Evolutionary conservation across 345 rosid genomes (phyloP).

Genomic region (Chamaenerion angustifolium): DNA sequence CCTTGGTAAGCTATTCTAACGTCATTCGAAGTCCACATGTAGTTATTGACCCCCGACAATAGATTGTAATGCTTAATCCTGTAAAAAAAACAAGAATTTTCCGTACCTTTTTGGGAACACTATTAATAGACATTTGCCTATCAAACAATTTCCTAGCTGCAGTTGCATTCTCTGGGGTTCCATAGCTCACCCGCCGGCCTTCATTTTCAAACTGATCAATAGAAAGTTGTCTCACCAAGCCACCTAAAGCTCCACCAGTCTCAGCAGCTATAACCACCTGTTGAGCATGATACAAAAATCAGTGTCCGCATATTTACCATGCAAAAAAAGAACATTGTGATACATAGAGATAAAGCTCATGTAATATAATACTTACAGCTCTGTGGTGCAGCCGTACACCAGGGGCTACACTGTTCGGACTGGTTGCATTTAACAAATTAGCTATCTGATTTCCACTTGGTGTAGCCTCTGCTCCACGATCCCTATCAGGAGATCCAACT

Average conservation of each 20-base stretch:
- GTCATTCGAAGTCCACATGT: too few relatives aligned
- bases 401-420: constrained; percentile 36
- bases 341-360: constrained; percentile 1
- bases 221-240: constrained; percentile 93
- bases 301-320: constrained; percentile 1
- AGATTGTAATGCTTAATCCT: not conserved
- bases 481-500: constrained; percentile 78
- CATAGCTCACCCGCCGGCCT: constrained; percentile 92
- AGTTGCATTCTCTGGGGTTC: constrained; percentile 84
- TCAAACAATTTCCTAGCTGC: constrained; percentile 95
- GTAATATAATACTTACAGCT: constrained; percentile 51
- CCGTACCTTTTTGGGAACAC: constrained; percentile 87
- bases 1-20: too few relatives aligned
- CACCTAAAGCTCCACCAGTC: constrained; percentile 95
- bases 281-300: constrained; percentile 9
- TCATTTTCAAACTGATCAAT: constrained; percentile 97
- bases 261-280: constrained; percentile 98
- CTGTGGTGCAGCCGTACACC: constrained; percentile 93
- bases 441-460: constrained; percentile 80
- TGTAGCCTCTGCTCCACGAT: constrained; percentile 85
- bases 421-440: constrained; percentile 23
- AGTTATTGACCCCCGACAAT: not conserved
- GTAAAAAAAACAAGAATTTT: not conserved
- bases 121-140: constrained; percentile 88
- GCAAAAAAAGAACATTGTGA: not conserved